A percentile compares a stretch with the other conserved stretches of the same genome.
These are phyloP conservation scores for Amoeboradix gromovi DNA, from an alignment of 371 early-diverging fungal genomes.

Conservation along the genomic window DNA sequence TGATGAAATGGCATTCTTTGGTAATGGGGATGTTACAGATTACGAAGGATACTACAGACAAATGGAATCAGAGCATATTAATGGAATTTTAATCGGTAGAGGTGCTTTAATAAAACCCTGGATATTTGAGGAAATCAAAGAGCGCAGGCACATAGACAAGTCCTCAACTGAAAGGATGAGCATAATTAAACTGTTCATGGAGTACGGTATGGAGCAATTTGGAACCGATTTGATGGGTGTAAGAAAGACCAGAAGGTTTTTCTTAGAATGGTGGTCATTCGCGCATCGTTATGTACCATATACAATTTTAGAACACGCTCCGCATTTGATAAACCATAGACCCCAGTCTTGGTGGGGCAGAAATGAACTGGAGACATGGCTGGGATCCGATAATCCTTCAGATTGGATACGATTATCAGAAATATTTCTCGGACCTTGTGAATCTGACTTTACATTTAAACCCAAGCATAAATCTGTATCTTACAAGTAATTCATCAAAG, in stretches of 20 bases:
- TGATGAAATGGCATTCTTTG: slow-evolving; percentile 13
- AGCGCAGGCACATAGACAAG: slow-evolving; percentile 60
- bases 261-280: slow-evolving; percentile 79
- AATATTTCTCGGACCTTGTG: slow-evolving; percentile 1
- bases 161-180: slow-evolving; percentile 64
- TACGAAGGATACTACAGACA: slow-evolving; percentile 49
- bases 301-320: slow-evolving; percentile 13
- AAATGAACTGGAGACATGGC: slow-evolving; percentile 67
- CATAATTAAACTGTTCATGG: slow-evolving; percentile 44
- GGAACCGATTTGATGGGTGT: slow-evolving; percentile 62
- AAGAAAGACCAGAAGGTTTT: slow-evolving; percentile 47
- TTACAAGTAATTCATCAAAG: neutral
- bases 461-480: neutral
- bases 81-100: slow-evolving; percentile 69
- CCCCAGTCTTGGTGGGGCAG: slow-evolving; percentile 59
- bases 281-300: slow-evolving; percentile 13
- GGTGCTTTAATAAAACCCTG: slow-evolving; percentile 85
- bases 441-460: neutral
- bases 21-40: slow-evolving; percentile 70
- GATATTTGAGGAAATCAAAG: slow-evolving; percentile 72
- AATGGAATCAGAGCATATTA: slow-evolving; percentile 26
- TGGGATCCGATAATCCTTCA: slow-evolving; percentile 42
- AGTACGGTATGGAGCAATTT: slow-evolving; percentile 77
- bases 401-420: slow-evolving; percentile 69
- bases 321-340: slow-evolving; percentile 65